Base-by-base conservation (phyloP, 2,329 filamentous ascomycete genomes). In the Trichoderma sp. region DNA sequence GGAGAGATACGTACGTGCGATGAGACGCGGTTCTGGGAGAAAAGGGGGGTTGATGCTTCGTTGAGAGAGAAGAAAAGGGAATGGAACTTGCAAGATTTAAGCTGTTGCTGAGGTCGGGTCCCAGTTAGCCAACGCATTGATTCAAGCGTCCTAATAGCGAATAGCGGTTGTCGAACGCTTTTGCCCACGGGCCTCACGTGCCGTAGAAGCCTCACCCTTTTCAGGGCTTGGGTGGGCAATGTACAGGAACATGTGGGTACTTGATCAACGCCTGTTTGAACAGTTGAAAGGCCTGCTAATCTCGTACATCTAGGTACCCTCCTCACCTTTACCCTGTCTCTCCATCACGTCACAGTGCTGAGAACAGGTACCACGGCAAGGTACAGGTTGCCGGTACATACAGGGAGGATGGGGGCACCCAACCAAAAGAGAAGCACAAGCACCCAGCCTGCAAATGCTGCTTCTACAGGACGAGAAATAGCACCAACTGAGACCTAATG, bases 31-130 rank as follows among this genome's bases (percentile, higher is more conserved):
- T 76, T 71, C 27, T 67, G 64, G 63, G 33, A 8, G 21, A 63
- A 35, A 53, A 50, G 75, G 73, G 68, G 65, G 60, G 33, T 50
- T 75, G 64, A 53, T 75, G 78, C 76, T 78, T 79, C 80, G 80
- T 80, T 80, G 79, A 78, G 78, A 77, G 60, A 21, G 50, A 56
- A 56, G 16, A 38, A 73, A 56, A 33, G 41, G 60, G 35, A 60
- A 73, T 45, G 67, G 53, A 56, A 24, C 50, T 56, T 56, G 50
- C 73, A 79, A 77, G 79, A 80, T 79, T 79, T 77, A 79, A 63
- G 79, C 77, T 78, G 79, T 78, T 79, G 81, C 79, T 79, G 79
- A 79, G 78, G 80, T 80, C 81, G 81, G 81, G 82, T 80, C 76
- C 80, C 78, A 77, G 79, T 77, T 74, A 77, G 75, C 78, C 75